Evolutionary conservation across 345 rosid species (phyloP), one percentile per base, ranked within the genome.

Genomic region (Gossypium ekmanianum): DNA sequence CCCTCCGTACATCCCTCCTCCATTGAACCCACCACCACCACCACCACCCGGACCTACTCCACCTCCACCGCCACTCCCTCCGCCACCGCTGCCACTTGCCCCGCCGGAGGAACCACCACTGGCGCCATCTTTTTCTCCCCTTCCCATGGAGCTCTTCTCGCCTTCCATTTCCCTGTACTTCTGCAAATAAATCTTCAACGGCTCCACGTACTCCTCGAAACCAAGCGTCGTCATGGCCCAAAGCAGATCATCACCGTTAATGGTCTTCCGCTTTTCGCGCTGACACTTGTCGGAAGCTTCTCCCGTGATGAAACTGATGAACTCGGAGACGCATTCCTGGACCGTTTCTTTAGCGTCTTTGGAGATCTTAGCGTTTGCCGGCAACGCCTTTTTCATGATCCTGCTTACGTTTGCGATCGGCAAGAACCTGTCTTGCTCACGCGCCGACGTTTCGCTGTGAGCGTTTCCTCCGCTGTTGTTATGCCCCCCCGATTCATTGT

Each of bases 211-310:
- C 73, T 89, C 92, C 68, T 89, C 92, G 61, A 89, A 89, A 22
- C 94, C 94, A 16, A 89, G 80, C 43, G 94, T 89, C 26, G 92
- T 89, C 93, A 89, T 89, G 59, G 93, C 91, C 91, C 93, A 89
- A 11, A 89, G 84, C 75, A 89, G 85, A 81, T 89, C 94, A 41
- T 89, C 93, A 2, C 91, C 93, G 88, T 89, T 89, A 73, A 89
- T 86, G 51, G 93, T 89, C 86, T 89, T 89, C 81, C 93, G 79
- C 78, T 89, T 89, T 81, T 88, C 93, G 0, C 91, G 78, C 72
- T 88, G 88, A 51, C 94, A 89, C 90, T 89, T 89, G 74, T 89
- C 94, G 12, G 94, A 89, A 0, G 94, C 94, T 59, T 88, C 92
- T 0, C 94, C 94, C 18, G 94, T 89, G 63, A 89, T 84, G 80